A percentile compares a stretch with the other conserved stretches of the same genome.
Conservation (phyloP, 306 rosid species). For the Quercus aquifolioides region DNA sequence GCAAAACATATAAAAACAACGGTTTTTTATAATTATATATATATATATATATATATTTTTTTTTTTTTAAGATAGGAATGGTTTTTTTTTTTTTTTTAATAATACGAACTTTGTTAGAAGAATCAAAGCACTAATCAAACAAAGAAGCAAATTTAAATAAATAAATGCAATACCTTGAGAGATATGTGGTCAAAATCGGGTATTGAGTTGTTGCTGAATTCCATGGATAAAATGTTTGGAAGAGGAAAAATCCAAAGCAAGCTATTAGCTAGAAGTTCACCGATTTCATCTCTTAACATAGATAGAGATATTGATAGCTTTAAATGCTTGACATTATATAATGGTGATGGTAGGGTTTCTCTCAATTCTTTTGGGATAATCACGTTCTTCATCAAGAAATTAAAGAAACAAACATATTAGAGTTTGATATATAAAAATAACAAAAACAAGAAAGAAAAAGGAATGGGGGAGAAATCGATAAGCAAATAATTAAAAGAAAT, state of each 20-base stretch:
- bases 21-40: too few relatives aligned
- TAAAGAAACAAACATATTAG: neutral
- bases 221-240: neutral
- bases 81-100: too few relatives aligned
- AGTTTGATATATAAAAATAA: neutral
- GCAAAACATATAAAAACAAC: too few relatives aligned
- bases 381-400: neutral
- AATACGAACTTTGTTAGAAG: neutral
- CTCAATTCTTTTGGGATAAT: conserved; percentile 6
- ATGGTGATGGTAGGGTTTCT: conserved; percentile 2
- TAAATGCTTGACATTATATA: conserved; percentile 9
- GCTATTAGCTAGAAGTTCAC: neutral
- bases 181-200: too few relatives aligned
- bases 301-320: neutral
- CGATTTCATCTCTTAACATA: neutral
- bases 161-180: neutral
- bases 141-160: neutral
- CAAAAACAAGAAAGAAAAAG: neutral
- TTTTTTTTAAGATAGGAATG: too few relatives aligned
- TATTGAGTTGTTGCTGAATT: neutral
- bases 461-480: neutral
- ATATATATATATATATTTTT: too few relatives aligned
- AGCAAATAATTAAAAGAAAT: neutral
- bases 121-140: neutral
- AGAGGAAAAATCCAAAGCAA: conserved; percentile 16